phyloP scores from a whole-genome alignment of 1,139 yeast genomes.

The Pneumocystis oryctolagi region DNA sequence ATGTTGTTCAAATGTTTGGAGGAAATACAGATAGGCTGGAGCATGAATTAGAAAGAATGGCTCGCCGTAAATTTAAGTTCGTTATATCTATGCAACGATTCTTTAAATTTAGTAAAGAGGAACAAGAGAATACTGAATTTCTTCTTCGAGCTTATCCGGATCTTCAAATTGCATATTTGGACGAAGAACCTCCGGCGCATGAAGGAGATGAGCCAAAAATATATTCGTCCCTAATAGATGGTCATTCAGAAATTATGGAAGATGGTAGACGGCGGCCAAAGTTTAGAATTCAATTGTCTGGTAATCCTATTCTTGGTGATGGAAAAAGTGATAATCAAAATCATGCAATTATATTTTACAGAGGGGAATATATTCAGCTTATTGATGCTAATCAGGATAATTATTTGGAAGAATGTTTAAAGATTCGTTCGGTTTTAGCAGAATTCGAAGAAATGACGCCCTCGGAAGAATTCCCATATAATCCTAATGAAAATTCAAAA shows the following conservation, averaged over 20 bases:
- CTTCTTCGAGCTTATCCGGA: slow-evolving; percentile 97
- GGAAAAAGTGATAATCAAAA: slow-evolving; percentile 99
- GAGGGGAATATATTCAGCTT: slow-evolving; percentile 96
- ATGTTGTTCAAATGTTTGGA: slow-evolving; percentile 93
- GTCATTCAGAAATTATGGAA: slow-evolving; percentile 94
- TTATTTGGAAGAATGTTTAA: slow-evolving; percentile 93
- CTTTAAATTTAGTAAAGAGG: slow-evolving; percentile 92
- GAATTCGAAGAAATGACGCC: slow-evolving; percentile 86
- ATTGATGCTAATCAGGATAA: slow-evolving; percentile 98
- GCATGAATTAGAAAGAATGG: slow-evolving; percentile 95
- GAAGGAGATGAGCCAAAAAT: slow-evolving; percentile 98
- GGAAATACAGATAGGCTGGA: slow-evolving; percentile 93
- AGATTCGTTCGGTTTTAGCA: slow-evolving; percentile 91
- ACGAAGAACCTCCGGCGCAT: slow-evolving; percentile 75
- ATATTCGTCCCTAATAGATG: slow-evolving; percentile 91
- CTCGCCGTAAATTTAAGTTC: slow-evolving; percentile 95
- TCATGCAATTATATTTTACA: slow-evolving; percentile 88
- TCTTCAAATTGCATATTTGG: slow-evolving; percentile 93
- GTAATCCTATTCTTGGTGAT: slow-evolving; percentile 97
- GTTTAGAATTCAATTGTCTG: slow-evolving; percentile 92
- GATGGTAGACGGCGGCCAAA: slow-evolving; percentile 98
- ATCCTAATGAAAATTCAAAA: slow-evolving; percentile 30
- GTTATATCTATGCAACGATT: slow-evolving; percentile 97
- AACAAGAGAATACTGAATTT: slow-evolving; percentile 95
- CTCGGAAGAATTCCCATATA: slow-evolving; percentile 39